Evolutionary conservation across 352 stramenopile genomes (phyloP).

Genomic region (Aphanomyces invadans): DNA sequence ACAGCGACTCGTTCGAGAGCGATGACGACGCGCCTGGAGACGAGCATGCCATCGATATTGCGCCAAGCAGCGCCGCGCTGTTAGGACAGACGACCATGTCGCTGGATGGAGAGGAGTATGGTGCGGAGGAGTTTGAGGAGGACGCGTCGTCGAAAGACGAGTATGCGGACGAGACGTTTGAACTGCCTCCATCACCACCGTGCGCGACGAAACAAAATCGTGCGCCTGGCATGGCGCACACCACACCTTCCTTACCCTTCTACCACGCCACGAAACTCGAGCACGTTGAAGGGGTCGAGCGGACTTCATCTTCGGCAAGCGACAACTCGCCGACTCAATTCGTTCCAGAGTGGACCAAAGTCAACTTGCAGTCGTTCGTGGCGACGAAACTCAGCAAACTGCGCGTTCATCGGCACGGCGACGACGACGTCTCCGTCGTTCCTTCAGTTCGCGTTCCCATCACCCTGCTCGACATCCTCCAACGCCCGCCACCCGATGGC

Average conservation of each 20-base stretch:
- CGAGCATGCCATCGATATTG: not conserved
- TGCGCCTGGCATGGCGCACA: not conserved
- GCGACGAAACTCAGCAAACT: not conserved
- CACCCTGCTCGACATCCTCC: not conserved
- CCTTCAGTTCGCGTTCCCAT: not conserved
- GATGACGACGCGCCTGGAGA: not conserved
- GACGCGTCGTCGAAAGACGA: not conserved
- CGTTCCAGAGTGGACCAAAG: not conserved
- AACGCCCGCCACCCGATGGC: not conserved
- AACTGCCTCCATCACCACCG: not conserved
- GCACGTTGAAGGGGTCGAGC: not conserved
- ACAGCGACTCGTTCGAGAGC: not conserved
- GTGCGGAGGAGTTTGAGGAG: not conserved
- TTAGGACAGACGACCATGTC: too few relatives aligned
- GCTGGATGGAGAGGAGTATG: not conserved
- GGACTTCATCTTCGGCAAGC: not conserved
- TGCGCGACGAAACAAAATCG: not conserved
- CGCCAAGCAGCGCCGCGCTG: not conserved
- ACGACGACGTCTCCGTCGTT: not conserved
- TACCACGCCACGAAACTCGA: too few relatives aligned
- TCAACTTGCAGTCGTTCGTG: not conserved
- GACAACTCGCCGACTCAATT: not conserved
- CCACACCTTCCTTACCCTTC: too few relatives aligned
- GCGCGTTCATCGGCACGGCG: too few relatives aligned
- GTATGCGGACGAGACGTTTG: not conserved